phyloP scores from a whole-genome alignment of 495 filamentous ascomycete species.

The Penicillium angulare region DNA sequence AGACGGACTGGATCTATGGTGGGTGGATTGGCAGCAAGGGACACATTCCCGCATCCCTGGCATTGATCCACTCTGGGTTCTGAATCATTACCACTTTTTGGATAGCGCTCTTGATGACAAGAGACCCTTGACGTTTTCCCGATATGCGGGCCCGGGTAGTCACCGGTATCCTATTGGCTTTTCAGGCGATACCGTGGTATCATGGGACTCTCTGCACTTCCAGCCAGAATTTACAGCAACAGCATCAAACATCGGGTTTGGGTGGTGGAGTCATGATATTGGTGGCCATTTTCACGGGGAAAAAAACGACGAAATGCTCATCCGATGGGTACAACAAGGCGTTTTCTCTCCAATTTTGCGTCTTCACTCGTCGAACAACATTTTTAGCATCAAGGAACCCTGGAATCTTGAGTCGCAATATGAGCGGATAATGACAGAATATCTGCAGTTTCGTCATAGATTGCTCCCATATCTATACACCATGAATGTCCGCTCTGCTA shows the following conservation, averaged over 20 bases:
- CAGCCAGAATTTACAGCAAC: conserved; percentile 63
- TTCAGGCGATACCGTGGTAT: conserved; percentile 55
- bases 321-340: conserved; percentile 59
- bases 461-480: conserved; percentile 58
- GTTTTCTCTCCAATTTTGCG: conserved; percentile 57
- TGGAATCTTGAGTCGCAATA: conserved; percentile 49
- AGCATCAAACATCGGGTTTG: conserved; percentile 62
- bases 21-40: conserved; percentile 66
- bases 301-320: conserved; percentile 52
- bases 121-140: conserved; percentile 44
- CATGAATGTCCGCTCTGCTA: conserved; percentile 46
- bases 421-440: conserved; percentile 40
- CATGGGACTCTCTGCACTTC: conserved; percentile 56
- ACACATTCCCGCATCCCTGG: conserved; percentile 47
- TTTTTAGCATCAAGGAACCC: conserved; percentile 56
- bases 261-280: conserved; percentile 66
- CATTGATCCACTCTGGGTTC: conserved; percentile 60
- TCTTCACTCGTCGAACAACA: conserved; percentile 51
- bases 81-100: conserved; percentile 61
- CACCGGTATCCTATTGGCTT: conserved; percentile 63
- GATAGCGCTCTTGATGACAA: conserved; percentile 38
- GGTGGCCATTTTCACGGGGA: conserved; percentile 54
- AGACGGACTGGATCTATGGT: conserved; percentile 57
- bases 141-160: conserved; percentile 57
- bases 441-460: conserved; percentile 49